Evolutionary conservation across 192 early-diverging fungal species (phyloP).

Genomic region (Backusella luteola): DNA sequence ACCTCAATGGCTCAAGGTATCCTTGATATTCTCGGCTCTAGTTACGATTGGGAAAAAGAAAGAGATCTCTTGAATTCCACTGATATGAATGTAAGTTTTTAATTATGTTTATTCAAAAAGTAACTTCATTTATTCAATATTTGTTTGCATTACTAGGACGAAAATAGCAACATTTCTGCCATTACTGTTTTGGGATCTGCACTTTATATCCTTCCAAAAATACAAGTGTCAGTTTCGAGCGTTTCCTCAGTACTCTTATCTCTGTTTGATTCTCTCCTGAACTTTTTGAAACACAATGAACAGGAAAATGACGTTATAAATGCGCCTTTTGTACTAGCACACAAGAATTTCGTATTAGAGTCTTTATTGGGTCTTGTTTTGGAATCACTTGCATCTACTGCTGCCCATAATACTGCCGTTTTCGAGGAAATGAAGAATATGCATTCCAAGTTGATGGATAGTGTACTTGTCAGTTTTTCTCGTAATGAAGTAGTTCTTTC

Average conservation of each 20-base stretch:
- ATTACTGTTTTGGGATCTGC: constrained; percentile 42
- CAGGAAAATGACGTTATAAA: constrained; percentile 31
- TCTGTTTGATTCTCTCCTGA: constrained; percentile 30
- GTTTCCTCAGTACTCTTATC: constrained; percentile 27
- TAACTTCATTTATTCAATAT: not conserved
- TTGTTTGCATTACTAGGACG: not conserved
- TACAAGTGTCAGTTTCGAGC: constrained; percentile 33
- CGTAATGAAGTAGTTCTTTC: constrained; percentile 47
- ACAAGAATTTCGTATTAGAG: constrained; percentile 41
- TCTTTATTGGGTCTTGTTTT: constrained; percentile 50
- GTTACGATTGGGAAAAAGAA: constrained; percentile 51
- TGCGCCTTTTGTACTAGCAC: constrained; percentile 43
- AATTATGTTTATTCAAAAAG: not conserved
- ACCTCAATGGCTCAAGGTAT: constrained; percentile 39
- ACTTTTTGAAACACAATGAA: constrained; percentile 24
- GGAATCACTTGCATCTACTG: constrained; percentile 39
- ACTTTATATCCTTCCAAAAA: constrained; percentile 43
- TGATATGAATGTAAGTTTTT: constrained; percentile 36
- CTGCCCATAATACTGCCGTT: constrained; percentile 17
- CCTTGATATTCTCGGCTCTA: constrained; percentile 33
- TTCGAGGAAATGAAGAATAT: constrained; percentile 15
- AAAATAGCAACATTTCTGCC: constrained; percentile 18
- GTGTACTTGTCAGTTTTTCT: constrained; percentile 40
- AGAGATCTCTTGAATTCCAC: constrained; percentile 37
- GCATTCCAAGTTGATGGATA: constrained; percentile 33